Evolutionary conservation across 768 basidiomycete species (phyloP).

Genomic region (Thelephora ganbajun): DNA sequence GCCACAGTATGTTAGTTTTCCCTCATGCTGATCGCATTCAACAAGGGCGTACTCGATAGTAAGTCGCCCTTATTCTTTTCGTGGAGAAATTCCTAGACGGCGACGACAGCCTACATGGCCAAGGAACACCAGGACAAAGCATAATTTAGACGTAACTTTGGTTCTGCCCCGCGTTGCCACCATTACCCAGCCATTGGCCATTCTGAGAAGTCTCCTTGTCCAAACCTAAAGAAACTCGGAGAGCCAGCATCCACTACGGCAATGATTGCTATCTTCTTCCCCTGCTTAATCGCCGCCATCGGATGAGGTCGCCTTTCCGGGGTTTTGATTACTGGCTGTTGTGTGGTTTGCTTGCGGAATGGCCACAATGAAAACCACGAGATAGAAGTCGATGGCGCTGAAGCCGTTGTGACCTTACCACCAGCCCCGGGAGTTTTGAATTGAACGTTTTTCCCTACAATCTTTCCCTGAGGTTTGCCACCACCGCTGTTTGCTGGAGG

Average conservation of each 20-base stretch:
- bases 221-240: constrained; percentile 80
- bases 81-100: too few relatives aligned
- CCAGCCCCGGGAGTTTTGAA: neutral
- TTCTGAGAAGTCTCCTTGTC: constrained; percentile 73
- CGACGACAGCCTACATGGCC: too few relatives aligned
- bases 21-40: too few relatives aligned
- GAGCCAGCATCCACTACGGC: constrained; percentile 83
- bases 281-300: constrained; percentile 70
- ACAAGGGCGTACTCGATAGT: too few relatives aligned
- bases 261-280: constrained; percentile 71
- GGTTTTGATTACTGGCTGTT: constrained; percentile 14
- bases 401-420: neutral
- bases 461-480: neutral
- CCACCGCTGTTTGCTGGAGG: constrained; percentile 1
- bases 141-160: too few relatives aligned
- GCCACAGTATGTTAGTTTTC: too few relatives aligned
- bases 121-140: too few relatives aligned
- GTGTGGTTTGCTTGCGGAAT: neutral
- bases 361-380: neutral
- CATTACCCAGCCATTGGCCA: constrained; percentile 47
- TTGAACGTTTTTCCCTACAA: neutral
- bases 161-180: too few relatives aligned
- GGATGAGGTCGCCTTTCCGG: constrained; percentile 42
- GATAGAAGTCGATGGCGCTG: constrained; percentile 4
- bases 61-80: too few relatives aligned